Conservation (phyloP, 495 filamentous ascomycete genomes). For the Aspergillus coremiiformis region DNA sequence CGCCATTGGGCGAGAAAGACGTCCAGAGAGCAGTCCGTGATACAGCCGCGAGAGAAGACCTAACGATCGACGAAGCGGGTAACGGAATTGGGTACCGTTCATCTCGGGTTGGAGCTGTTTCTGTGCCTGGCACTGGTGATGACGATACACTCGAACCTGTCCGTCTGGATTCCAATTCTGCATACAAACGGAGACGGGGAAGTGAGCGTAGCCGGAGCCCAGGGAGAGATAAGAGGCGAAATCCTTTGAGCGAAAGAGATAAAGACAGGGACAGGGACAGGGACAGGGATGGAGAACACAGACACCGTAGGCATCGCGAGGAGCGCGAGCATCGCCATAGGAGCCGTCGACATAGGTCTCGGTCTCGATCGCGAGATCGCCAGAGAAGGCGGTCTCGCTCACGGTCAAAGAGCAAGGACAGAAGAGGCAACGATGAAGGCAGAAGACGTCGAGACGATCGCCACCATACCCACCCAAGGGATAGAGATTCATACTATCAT, state of each 20-base stretch:
- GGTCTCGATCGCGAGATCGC: conserved; percentile 26
- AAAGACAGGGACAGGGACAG: no score
- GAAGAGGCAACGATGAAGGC: conserved; percentile 19
- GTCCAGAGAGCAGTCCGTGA: conserved; percentile 24
- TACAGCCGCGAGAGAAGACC: conserved; percentile 25
- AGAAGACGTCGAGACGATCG: conserved; percentile 22
- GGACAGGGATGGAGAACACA: conserved; percentile 31
- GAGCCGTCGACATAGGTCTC: conserved; percentile 28
- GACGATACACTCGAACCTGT: conserved; percentile 19
- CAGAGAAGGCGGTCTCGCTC: conserved; percentile 22
- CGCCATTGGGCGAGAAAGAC: conserved; percentile 30
- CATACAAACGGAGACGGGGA: conserved; percentile 22
- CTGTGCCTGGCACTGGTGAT: neutral
- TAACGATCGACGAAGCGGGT: conserved; percentile 10
- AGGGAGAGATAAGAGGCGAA: conserved; percentile 22
- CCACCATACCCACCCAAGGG: conserved; percentile 19
- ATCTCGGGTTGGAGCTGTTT: conserved; percentile 5
- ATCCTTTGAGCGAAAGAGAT: no score
- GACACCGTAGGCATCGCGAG: conserved; percentile 29
- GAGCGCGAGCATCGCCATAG: conserved; percentile 28
- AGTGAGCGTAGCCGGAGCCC: conserved; percentile 31
- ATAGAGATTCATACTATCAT: conserved; percentile 20
- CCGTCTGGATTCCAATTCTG: conserved; percentile 18
- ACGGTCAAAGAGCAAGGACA: conserved; percentile 29
- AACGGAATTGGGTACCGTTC: conserved; percentile 23